phyloP scores from a whole-genome alignment of 371 early-diverging fungal species.

The Lichtheimia ornata region DNA sequence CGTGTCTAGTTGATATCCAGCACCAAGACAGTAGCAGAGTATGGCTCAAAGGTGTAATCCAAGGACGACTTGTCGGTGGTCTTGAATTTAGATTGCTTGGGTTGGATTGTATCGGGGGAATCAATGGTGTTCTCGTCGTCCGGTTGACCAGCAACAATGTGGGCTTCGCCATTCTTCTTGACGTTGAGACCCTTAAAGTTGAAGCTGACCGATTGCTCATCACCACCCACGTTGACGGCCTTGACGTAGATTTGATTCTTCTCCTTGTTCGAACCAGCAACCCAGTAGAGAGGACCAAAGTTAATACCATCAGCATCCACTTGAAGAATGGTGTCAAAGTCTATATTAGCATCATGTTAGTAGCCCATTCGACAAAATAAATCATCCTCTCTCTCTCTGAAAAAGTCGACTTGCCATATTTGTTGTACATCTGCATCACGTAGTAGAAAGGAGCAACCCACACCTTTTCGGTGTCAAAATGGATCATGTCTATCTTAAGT shows the following conservation, averaged over 20 bases:
- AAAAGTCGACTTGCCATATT: slow-evolving; percentile 8
- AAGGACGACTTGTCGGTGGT: slow-evolving; percentile 12
- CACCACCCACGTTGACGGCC: slow-evolving; percentile 19
- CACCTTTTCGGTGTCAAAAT: slow-evolving; percentile 23
- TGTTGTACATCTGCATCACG: slow-evolving; percentile 24
- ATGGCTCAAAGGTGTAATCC: slow-evolving; percentile 17
- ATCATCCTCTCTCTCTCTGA: background rate
- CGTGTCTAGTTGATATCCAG: slow-evolving; percentile 3
- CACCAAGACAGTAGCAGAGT: slow-evolving; percentile 21
- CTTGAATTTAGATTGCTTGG: slow-evolving; percentile 13
- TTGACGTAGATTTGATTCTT: slow-evolving; percentile 17
- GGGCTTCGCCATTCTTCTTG: slow-evolving; percentile 17
- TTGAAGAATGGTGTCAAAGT: slow-evolving; percentile 24
- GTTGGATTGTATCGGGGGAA: slow-evolving; percentile 8
- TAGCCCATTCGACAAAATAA: background rate
- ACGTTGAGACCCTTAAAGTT: slow-evolving; percentile 12
- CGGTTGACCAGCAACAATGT: slow-evolving; percentile 11
- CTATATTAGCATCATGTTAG: background rate
- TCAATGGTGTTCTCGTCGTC: slow-evolving; percentile 15
- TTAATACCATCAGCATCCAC: slow-evolving; percentile 20
- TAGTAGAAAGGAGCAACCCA: slow-evolving; percentile 27
- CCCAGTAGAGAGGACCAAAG: slow-evolving; percentile 34
- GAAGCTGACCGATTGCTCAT: slow-evolving; percentile 10
- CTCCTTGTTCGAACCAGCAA: slow-evolving; percentile 25
- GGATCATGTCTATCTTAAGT: slow-evolving; percentile 14